Percentiles rank a stretch among this genome's conserved stretches.
phyloP scores from a whole-genome alignment of 2,329 filamentous ascomycete species.

The Cordyceps farinosa region DNA sequence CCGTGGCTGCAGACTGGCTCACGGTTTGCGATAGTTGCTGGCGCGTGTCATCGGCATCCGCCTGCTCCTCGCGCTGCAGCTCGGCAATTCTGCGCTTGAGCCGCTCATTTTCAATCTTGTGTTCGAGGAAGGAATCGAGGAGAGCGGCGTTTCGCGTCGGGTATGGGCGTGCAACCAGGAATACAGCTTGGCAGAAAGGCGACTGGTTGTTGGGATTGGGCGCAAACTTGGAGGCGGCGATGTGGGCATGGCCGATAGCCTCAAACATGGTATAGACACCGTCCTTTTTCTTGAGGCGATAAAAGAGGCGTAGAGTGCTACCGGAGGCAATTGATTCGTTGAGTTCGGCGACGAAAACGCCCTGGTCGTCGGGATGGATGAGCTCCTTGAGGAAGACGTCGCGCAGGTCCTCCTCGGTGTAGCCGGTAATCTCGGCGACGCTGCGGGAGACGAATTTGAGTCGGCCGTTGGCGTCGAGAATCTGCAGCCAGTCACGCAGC shows the following conservation, averaged over 20 bases:
- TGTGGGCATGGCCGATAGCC: conserved; percentile 87
- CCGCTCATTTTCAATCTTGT: conserved; percentile 94
- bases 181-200: conserved; percentile 80
- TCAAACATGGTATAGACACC: conserved; percentile 78
- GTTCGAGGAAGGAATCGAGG: conserved; percentile 89
- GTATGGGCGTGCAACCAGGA: conserved; percentile 89
- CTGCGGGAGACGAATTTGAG: conserved; percentile 86
- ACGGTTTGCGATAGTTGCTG: conserved; percentile 50
- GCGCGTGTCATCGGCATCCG: conserved; percentile 67
- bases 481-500: conserved; percentile 82
- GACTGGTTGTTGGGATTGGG: conserved; percentile 62
- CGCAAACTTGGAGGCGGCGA: conserved; percentile 64
- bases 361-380: conserved; percentile 81
- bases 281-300: conserved; percentile 74
- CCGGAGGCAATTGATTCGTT: conserved; percentile 83
- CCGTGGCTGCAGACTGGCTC: conserved; percentile 54
- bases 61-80: conserved; percentile 78
- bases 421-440: conserved; percentile 70
- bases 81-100: conserved; percentile 80
- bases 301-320: conserved; percentile 79
- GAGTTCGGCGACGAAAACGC: conserved; percentile 80
- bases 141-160: conserved; percentile 82
- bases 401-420: conserved; percentile 64
- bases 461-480: conserved; percentile 78
- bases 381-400: conserved; percentile 76